phyloP scores from a whole-genome alignment of 352 stramenopile genomes.

The Globisporangium acanthophoron region DNA sequence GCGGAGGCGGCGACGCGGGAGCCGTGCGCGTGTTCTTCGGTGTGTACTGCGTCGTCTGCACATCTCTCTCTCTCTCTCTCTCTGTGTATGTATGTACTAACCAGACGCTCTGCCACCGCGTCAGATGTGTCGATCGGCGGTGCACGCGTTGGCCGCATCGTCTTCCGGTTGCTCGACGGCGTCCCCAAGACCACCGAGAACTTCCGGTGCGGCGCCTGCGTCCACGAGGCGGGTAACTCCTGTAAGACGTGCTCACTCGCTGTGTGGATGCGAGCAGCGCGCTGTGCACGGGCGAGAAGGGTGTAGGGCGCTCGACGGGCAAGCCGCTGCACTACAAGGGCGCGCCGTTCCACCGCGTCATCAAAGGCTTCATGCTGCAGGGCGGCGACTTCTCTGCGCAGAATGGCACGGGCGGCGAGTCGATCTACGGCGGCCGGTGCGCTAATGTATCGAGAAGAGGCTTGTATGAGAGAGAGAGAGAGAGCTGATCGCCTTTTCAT shows the following conservation, averaged over 20 bases:
- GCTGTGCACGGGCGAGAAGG: constrained; percentile 66
- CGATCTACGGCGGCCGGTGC: constrained; percentile 67
- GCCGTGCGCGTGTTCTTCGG: constrained; percentile 35
- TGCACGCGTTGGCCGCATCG: constrained; percentile 49
- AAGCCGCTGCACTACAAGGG: constrained; percentile 62
- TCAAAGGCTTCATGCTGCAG: constrained; percentile 86
- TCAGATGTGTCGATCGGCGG: constrained; percentile 91
- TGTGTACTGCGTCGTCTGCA: constrained; percentile 3
- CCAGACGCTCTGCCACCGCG: neutral
- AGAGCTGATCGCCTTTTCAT: too few species aligned
- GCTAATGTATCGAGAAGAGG: neutral
- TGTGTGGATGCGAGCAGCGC: constrained; percentile 10
- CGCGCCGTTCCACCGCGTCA: constrained; percentile 77
- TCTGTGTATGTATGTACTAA: too few species aligned
- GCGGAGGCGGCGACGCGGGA: neutral
- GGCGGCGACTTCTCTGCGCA: constrained; percentile 71
- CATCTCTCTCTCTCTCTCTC: too few species aligned
- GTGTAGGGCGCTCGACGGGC: constrained; percentile 50
- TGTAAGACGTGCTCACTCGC: neutral
- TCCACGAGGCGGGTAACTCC: neutral
- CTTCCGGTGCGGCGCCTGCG: constrained; percentile 27
- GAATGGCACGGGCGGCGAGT: constrained; percentile 81
- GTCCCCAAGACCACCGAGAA: constrained; percentile 61
- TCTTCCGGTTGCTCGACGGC: constrained; percentile 54
- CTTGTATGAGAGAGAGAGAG: too few species aligned